Evolutionary conservation across 2,329 filamentous ascomycete species (phyloP), one percentile per base, ranked within the genome.

Genomic region (Stenocarpella maydis): DNA sequence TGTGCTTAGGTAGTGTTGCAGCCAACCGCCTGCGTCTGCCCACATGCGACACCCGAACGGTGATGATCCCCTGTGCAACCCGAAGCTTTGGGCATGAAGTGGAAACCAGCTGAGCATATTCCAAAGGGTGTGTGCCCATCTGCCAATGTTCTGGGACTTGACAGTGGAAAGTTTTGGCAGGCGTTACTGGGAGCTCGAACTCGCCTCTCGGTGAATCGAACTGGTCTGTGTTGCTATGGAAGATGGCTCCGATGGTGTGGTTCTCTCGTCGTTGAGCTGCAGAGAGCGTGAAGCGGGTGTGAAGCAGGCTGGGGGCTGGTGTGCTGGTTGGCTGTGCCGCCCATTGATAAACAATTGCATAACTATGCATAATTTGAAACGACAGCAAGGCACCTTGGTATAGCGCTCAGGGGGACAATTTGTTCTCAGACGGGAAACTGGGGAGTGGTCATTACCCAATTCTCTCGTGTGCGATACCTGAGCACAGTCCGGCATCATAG

Each of bases 391-490:
- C 52, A 66, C 24, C 52, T 67, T 67, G 64, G 64, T 17, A 47
- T 47, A 67, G 64, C 52, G 64, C 52, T 41, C 41, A 67, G 52
- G 64, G 64, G 52, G 52, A 17, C 64, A 58, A 14, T 67, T 67
- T 58, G 41, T n/a, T 34, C 52, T 67, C 64, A 67, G 52, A 15
- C 52, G 45, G n/a, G 43, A 58, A 43, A 58, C 43, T 49, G 64
- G 64, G 50, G 50, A 55, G 64, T 66, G 64, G 64, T 31, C 52
- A 67, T 67, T 67, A 39, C 52, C 64, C 41, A 15, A 39, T 49
- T 65, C 41, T 67, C 52, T 58, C 37, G 64, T 34, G 28, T 49
- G 64, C 52, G 64, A 66, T 66, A 55, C 64, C 64, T 31, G 55
- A 50, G 41, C 45, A 53, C 50, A 39, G 31, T 17, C 39, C n/a